A percentile compares a stretch with the other conserved stretches of the same genome.
Evolutionary conservation across 2,329 filamentous ascomycete genomes (phyloP).

Genomic region (Metarhizium humberi): DNA sequence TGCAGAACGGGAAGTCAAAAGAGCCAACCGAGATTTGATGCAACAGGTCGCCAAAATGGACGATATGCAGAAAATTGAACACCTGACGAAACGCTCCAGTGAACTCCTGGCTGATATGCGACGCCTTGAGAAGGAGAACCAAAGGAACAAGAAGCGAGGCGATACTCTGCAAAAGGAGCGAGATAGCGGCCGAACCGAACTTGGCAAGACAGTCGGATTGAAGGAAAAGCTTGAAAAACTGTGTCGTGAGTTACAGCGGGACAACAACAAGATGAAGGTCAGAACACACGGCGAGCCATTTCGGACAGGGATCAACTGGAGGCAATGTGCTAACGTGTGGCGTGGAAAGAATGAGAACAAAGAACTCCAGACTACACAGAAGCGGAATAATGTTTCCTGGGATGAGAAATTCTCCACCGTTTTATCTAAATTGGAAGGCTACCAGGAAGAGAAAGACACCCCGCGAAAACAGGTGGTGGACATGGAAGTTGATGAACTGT

Average conservation of each 20-base stretch:
- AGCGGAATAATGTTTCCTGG: conserved; percentile 70
- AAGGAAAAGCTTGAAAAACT: conserved; percentile 97
- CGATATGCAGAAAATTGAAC: conserved; percentile 83
- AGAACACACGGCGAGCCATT: conserved; percentile 15
- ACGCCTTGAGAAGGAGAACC: conserved; percentile 83
- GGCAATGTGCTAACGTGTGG: conserved; percentile 14
- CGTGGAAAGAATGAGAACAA: conserved; percentile 73
- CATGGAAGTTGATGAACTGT: conserved; percentile 85
- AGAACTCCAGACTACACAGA: conserved; percentile 77
- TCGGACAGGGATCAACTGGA: neutral
- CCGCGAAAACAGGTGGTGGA: conserved; percentile 73
- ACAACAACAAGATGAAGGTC: conserved; percentile 98
- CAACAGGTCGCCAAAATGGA: conserved; percentile 87
- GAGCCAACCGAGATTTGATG: conserved; percentile 83
- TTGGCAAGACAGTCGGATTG: conserved; percentile 81
- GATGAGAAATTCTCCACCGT: conserved; percentile 77
- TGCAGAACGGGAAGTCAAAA: conserved; percentile 84
- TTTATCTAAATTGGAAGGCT: conserved; percentile 76
- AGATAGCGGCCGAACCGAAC: conserved; percentile 76
- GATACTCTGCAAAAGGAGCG: conserved; percentile 96
- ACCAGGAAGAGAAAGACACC: conserved; percentile 78
- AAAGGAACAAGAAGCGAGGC: conserved; percentile 91
- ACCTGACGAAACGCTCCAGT: conserved; percentile 81
- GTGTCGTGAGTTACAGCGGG: conserved; percentile 85
- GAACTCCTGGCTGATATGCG: conserved; percentile 94